Evolutionary conservation across 768 basidiomycete species (phyloP).

Genomic region (Solioccasus polychromus): DNA sequence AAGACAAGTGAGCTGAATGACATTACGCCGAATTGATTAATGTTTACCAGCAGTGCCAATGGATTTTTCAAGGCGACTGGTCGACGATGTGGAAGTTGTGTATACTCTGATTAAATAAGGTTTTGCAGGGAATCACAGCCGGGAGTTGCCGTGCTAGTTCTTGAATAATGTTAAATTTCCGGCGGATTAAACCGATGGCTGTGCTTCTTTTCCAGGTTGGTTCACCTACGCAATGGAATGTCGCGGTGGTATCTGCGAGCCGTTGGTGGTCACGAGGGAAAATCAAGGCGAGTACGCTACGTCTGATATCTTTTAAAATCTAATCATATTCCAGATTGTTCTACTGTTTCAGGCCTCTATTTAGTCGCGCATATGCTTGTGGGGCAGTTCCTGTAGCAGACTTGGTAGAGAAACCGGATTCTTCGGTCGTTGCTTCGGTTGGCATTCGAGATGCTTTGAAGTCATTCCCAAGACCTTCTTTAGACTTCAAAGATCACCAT

Average conservation of each 20-base stretch:
- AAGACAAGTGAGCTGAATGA: constrained; percentile 9
- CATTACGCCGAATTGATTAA: constrained; percentile 2
- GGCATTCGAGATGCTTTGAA: neutral
- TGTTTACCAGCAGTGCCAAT: constrained; percentile 75
- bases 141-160: constrained; percentile 29
- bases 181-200: constrained; percentile 15
- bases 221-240: constrained; percentile 67
- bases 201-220: neutral
- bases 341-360: constrained; percentile 1
- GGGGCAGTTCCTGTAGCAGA: neutral
- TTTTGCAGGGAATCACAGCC: constrained; percentile 15
- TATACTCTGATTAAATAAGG: constrained; percentile 17
- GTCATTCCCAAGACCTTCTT: neutral
- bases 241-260: constrained; percentile 63
- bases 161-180: constrained; percentile 28
- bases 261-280: constrained; percentile 35
- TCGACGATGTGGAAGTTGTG: constrained; percentile 18
- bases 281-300: constrained; percentile 20
- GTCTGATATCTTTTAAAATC: neutral
- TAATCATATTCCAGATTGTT: constrained; percentile 5
- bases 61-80: constrained; percentile 90
- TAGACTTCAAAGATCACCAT: neutral
- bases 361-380: neutral
- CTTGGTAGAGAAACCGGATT: neutral
- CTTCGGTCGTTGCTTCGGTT: neutral